Evolutionary conservation across 2,329 filamentous ascomycete species (phyloP), one percentile per base, ranked within the genome.

Genomic region (Capronia americana): DNA sequence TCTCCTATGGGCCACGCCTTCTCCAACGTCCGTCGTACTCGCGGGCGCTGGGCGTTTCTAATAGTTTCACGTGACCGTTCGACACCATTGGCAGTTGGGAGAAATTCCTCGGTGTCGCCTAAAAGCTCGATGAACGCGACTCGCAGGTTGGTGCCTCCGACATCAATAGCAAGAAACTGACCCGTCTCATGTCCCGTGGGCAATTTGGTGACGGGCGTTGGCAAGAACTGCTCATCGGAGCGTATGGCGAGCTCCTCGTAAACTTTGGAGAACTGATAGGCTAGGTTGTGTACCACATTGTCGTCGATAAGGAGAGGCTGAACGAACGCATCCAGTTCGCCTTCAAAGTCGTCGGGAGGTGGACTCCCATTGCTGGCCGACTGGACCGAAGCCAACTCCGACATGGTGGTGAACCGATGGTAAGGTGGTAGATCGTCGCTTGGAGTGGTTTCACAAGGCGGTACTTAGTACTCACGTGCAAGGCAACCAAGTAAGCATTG

Each of bases 1-100:
- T 92, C 87, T 56, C 85, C 85, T 72, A 93, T 93, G 7, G 90
- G 86, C 90, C 90, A 93, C 61, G 86, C 86, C 70, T 84, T 88
- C 75, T 93, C 91, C 63, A 92, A 78, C 4, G 86, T 84, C 55
- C 88, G 82, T 41, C 82, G 82, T 34, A 90, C 80, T 51, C 83
- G 83, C 64, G 83, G 86, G 76, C 72, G 75, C 71, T 80, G 80
- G 14, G 81, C 80, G 70, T 80, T 82, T 51, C 78, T 75, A 61
- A 82, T 78, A 2, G 80, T 80, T 68, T 81, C 78, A 63, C 74
- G 76, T 66, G 80, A 80, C 62, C 76, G 75, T 64, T 79, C 77
- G 24, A 74, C 63, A 0, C 69, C 68, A 51, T 71, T 71, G 53
- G 62, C 59, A 26, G 64, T 63, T 23, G 67, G 50, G 26, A 71